Base-by-base conservation (phyloP, 306 rosid genomes). In the Prinsepia uniflora region DNA sequence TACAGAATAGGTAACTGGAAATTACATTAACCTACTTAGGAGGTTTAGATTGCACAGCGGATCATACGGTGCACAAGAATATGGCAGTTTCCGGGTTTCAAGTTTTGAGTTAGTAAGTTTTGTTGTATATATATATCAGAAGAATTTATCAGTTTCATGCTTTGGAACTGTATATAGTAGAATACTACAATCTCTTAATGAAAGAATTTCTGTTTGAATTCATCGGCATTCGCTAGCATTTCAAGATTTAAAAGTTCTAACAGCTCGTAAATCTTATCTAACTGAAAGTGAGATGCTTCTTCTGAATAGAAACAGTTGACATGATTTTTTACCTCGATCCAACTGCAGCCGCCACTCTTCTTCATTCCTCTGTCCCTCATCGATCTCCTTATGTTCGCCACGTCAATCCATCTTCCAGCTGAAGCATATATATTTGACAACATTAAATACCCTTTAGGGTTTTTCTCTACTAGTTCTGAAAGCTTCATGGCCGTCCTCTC, bases 351-450 rank as follows among this genome's bases (percentile, higher is more conserved):
- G 3, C 41, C 54, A 3, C 45, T 70, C 65, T 56, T 70, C 65
- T 57, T 57, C 66, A 57, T 43, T 30, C 65, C 74, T 10, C 41
- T 56, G 15, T 56, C 65, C 44, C 44, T 56, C 65, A 70, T 70
- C 36, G 57, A 56, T 34, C 64, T 70, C 56, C 74, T 55, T 18
- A 44, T 22, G 4, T 44, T 58, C 45, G 7, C 19, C 20, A 70
- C 74, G 57, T 70, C 66, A 14, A 18, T 24, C 66, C 74, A 70
- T 70, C 44, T 70, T 44, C 66, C 74, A 44, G 74, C 55, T 34
- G 8, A 44, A 43, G 65, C 66, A 45, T 70, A 15, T 7, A 70
- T 30, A 47, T 57, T 70, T 4, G 65, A 70, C 65, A 70, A 56
- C 43, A 70, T 19, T 15, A 43, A 44, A 10, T 58, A 71, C 20